Conservation (phyloP, 2,329 filamentous ascomycete species). For the Fusarium falciforme region DNA sequence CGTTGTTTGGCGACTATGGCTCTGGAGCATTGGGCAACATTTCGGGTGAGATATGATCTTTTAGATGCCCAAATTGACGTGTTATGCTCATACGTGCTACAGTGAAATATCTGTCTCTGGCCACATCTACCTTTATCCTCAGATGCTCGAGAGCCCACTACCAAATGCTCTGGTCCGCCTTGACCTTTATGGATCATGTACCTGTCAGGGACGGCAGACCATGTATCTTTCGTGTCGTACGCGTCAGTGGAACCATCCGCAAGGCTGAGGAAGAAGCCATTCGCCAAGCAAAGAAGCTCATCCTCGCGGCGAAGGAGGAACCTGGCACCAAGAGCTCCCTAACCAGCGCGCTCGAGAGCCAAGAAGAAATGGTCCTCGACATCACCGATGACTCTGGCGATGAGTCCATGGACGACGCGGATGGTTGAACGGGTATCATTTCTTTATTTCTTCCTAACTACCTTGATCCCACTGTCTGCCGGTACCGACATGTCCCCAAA, state of each 20-base stretch:
- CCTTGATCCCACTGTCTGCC: constrained; percentile 75
- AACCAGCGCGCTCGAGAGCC: constrained; percentile 28
- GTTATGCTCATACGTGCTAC: not conserved
- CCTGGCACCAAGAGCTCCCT: constrained; percentile 34
- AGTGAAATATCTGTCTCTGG: constrained; percentile 93
- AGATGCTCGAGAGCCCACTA: constrained; percentile 85
- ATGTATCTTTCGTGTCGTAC: constrained; percentile 86
- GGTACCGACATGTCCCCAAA: constrained; percentile 65
- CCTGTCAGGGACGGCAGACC: constrained; percentile 69
- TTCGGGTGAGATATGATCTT: constrained; percentile 63
- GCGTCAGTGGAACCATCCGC: constrained; percentile 91
- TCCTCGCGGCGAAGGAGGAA: constrained; percentile 71
- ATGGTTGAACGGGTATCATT: constrained; percentile 61
- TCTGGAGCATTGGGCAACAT: constrained; percentile 78
- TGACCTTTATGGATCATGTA: constrained; percentile 82
- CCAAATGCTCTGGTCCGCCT: constrained; percentile 87
- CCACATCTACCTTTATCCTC: constrained; percentile 95
- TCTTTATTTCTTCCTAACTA: constrained; percentile 68
- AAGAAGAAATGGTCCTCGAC: constrained; percentile 54
- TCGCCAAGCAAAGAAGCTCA: constrained; percentile 76
- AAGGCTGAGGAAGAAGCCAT: constrained; percentile 94
- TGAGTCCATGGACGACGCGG: constrained; percentile 57
- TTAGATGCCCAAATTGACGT: not conserved
- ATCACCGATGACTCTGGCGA: constrained; percentile 59
- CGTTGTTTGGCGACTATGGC: constrained; percentile 90